Evolutionary conservation across 139 green algal species (phyloP).

Genomic region (Coelastrella sp.): DNA sequence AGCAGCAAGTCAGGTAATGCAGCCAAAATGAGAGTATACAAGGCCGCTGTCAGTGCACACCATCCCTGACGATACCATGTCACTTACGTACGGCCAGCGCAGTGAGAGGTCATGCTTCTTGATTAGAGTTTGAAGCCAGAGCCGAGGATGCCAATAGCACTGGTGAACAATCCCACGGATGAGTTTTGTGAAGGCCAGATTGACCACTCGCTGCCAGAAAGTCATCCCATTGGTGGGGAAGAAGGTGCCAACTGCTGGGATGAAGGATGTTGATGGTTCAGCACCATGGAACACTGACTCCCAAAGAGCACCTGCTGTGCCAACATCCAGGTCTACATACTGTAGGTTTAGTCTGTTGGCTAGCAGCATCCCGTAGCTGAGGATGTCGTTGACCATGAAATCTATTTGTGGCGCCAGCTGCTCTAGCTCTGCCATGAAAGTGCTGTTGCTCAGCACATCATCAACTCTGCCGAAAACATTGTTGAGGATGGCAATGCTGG

Average conservation of each 20-base stretch:
- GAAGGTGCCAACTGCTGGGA: slow-evolving; percentile 50
- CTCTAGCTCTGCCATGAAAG: slow-evolving; percentile 29
- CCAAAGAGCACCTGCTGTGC: slow-evolving; percentile 34
- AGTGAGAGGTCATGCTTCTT: slow-evolving; percentile 29
- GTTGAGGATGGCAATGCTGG: neutral
- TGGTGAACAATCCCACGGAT: neutral
- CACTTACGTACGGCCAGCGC: slow-evolving; percentile 28
- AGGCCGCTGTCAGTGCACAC: too few species aligned
- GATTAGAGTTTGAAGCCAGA: slow-evolving; percentile 29
- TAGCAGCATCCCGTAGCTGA: slow-evolving; percentile 34
- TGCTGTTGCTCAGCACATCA: slow-evolving; percentile 37
- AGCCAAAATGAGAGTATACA: too few species aligned
- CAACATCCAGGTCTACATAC: slow-evolving; percentile 45
- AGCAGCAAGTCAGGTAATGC: too few species aligned
- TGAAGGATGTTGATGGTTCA: slow-evolving; percentile 29
- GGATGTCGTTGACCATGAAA: slow-evolving; percentile 39
- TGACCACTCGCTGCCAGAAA: slow-evolving; percentile 29
- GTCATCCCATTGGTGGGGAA: slow-evolving; percentile 52
- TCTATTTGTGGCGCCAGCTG: slow-evolving; percentile 35
- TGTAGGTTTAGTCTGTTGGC: neutral
- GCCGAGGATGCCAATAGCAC: slow-evolving; percentile 20
- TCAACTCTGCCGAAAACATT: slow-evolving; percentile 20
- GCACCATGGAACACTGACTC: slow-evolving; percentile 43
- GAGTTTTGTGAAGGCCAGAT: slow-evolving; percentile 2
- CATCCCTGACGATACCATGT: too few species aligned